A percentile compares a stretch with the other conserved stretches of the same genome.
These are phyloP conservation scores for Pichia kudriavzevii DNA, from an alignment of 1,139 yeast species.

Conservation along the genomic window DNA sequence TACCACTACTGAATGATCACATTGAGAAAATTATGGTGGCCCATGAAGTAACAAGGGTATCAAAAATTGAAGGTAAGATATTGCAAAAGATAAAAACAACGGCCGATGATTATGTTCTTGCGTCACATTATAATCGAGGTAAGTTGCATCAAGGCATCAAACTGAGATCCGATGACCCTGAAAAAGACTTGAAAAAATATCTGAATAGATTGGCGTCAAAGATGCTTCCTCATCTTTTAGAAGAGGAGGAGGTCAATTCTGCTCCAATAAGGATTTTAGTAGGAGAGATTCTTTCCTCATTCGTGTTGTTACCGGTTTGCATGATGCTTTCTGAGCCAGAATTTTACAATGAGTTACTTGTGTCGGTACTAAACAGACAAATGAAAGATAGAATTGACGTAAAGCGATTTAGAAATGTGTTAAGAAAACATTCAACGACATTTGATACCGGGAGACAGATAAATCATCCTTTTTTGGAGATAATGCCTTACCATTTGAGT, in stretches of 20 bases:
- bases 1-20: conserved; percentile 67
- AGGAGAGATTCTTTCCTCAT: conserved; percentile 57
- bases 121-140: conserved; percentile 51
- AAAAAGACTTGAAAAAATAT: conserved; percentile 46
- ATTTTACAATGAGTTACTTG: conserved; percentile 62
- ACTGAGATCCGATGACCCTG: conserved; percentile 33
- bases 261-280: conserved; percentile 43
- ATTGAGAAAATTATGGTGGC: conserved; percentile 49
- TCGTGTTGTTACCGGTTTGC: conserved; percentile 47
- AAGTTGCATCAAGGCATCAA: conserved; percentile 58
- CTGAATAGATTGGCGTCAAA: conserved; percentile 36
- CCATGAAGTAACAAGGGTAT: conserved; percentile 34
- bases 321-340: conserved; percentile 64
- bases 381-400: conserved; percentile 74
- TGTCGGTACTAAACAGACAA: conserved; percentile 54
- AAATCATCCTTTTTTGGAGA: too few relatives aligned
- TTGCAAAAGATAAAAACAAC: conserved; percentile 26
- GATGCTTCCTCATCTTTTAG: conserved; percentile 47
- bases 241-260: conserved; percentile 43
- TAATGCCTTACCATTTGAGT: too few relatives aligned
- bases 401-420: conserved; percentile 58
- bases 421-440: conserved; percentile 51
- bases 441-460: not conserved
- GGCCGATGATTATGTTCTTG: conserved; percentile 50
- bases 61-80: conserved; percentile 15